These are phyloP conservation scores for Suillus plorans DNA, from an alignment of 768 basidiomycete genomes.

Conservation along the genomic window DNA sequence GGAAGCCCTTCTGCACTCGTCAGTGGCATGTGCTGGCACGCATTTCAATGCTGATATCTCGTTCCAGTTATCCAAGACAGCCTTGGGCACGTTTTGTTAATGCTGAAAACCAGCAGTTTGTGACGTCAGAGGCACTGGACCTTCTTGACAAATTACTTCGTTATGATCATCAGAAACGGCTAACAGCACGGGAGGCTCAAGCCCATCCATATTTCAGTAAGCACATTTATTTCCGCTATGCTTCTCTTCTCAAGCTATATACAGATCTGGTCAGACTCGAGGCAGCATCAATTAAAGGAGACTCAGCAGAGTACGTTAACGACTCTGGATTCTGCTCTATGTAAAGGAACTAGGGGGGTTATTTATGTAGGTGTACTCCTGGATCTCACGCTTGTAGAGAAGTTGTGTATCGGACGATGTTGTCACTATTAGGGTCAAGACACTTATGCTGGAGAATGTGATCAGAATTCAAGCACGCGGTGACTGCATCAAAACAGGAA, in stretches of 20 bases:
- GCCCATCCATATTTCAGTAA: conserved; percentile 65
- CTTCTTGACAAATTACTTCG: conserved; percentile 64
- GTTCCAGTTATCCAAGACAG: conserved; percentile 53
- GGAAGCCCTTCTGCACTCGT: conserved; percentile 55
- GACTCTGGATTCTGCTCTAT: conserved; percentile 51
- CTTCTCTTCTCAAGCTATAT: conserved; percentile 22
- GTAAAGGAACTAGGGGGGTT: conserved; percentile 13
- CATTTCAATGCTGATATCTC: conserved; percentile 6
- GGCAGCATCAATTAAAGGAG: conserved; percentile 41
- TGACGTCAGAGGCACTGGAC: conserved; percentile 63
- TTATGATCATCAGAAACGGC: conserved; percentile 69
- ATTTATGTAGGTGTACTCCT: conserved; percentile 9
- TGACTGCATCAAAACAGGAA: conserved; percentile 17
- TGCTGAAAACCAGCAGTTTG: conserved; percentile 55
- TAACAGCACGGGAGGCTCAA: conserved; percentile 68
- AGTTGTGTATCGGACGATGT: conserved; percentile 11
- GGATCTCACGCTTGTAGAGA: conserved; percentile 8
- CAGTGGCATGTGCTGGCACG: conserved; percentile 15
- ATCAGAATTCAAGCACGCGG: conserved; percentile 9
- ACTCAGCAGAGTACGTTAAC: conserved; percentile 41
- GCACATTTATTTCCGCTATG: conserved; percentile 21
- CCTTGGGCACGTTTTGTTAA: conserved; percentile 66
- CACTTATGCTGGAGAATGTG: conserved; percentile 4
- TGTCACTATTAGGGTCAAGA: conserved; percentile 16
- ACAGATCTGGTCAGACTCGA: conserved; percentile 50